Evolutionary conservation across 2,329 filamentous ascomycete genomes (phyloP), one percentile per base, ranked within the genome.

Genomic region (Tolypocladium nubicola): DNA sequence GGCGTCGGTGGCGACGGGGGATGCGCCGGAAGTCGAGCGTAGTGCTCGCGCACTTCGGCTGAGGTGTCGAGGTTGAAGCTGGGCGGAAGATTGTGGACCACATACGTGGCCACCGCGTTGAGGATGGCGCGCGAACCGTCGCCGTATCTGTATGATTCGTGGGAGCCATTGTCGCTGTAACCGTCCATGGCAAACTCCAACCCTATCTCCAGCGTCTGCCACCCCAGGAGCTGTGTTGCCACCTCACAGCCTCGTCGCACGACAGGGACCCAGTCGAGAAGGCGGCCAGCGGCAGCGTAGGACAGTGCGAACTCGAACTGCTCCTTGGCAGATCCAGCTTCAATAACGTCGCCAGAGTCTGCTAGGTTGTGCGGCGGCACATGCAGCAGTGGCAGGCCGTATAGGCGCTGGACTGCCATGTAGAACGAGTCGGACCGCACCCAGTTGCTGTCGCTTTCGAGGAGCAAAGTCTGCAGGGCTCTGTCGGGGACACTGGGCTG

Each of bases 201-300:
- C 2, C 77, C 82, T 21, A 74, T 75, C 62, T 87, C 83, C 16
- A 88, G 62, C 0, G 81, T 88, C 55, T 82, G 75, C 85, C 85
- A 88, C 59, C 75, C 77, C 47, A 89, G 65, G 5, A 84, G 74
- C 55, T 77, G 75, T 40, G 77, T 74, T 1, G 83, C 84, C 59
- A 87, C 76, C 53, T 83, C 79, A 33, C 86, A 71, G 40, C 84
- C 86, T 40, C 82, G 79, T 52, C 76, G 70, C 13, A 80, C 73
- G 33, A 88, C 76, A 30, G 77, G 76, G 2, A 73, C 74, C 65
- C 86, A 79, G 45, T 75, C 73, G 19, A 89, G 73, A 43, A 83
- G 72, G 54, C 80, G 75, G 0, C 85, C 86, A 6, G 84, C 80
- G 33, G 85, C 83, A 52, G 84, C 79, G 64, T 88, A 87, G 30